Evolutionary conservation across 2,329 filamentous ascomycete species (phyloP).

Genomic region (Epicoccum sorghinum): DNA sequence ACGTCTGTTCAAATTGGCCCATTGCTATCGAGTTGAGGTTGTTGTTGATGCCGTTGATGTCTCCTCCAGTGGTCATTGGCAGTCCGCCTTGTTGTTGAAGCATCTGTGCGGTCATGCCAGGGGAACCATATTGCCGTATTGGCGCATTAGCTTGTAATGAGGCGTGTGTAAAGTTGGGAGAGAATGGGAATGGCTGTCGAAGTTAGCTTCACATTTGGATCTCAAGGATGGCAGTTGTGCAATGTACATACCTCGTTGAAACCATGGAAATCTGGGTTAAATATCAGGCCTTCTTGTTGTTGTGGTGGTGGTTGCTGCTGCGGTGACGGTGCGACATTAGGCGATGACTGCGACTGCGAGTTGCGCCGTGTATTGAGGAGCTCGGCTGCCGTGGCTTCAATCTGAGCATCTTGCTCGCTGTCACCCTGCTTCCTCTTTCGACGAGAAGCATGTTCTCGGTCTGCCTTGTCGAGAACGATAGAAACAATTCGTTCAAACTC

Average conservation of each 20-base stretch:
- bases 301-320: conserved; percentile 32
- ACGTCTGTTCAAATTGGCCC: conserved; percentile 75
- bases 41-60: conserved; percentile 30
- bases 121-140: conserved; percentile 39
- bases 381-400: conserved; percentile 45
- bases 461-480: conserved; percentile 87
- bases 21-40: conserved; percentile 43
- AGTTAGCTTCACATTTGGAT: conserved; percentile 20
- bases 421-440: conserved; percentile 80
- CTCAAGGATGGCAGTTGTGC: no score
- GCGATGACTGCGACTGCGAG: conserved; percentile 27
- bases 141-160: conserved; percentile 40
- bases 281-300: conserved; percentile 37
- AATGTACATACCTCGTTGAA: conserved; percentile 44
- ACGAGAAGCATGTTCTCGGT: conserved; percentile 79
- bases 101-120: conserved; percentile 39
- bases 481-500: conserved; percentile 96
- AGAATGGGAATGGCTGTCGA: conserved; percentile 46
- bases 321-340: conserved; percentile 24
- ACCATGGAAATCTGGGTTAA: conserved; percentile 44
- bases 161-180: conserved; percentile 48
- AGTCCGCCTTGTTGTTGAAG: conserved; percentile 36
- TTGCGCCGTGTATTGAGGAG: conserved; percentile 40
- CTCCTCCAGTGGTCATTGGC: conserved; percentile 29
- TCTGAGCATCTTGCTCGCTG: conserved; percentile 54